Percentiles rank a stretch among this genome's conserved stretches.
These are phyloP conservation scores for Phytopythium boreale DNA, from an alignment of 352 stramenopile genomes.

Conservation along the genomic window DNA sequence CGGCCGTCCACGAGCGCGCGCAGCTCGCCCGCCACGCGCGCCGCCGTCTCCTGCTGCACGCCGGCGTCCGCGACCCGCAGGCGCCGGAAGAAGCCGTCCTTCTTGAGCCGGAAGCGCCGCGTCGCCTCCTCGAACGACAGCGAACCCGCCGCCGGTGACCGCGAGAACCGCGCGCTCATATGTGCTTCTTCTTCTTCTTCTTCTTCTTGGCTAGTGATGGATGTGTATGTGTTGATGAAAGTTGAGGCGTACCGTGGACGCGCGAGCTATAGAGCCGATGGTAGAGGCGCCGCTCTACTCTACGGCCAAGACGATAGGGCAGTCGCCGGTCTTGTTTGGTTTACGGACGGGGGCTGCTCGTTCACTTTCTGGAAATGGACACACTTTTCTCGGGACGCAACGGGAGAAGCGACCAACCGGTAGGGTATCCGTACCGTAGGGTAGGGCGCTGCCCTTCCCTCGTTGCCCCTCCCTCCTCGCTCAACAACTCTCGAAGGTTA, in stretches of 20 bases:
- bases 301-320: background rate
- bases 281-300: background rate
- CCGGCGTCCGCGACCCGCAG: slow-evolving; percentile 59
- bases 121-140: slow-evolving; percentile 41
- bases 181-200: background rate
- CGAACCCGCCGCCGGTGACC: slow-evolving; percentile 9
- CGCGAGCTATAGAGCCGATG: background rate
- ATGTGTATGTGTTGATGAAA: background rate
- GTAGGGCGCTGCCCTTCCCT: background rate
- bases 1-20: slow-evolving; percentile 47
- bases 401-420: background rate
- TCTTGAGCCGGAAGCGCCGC: slow-evolving; percentile 58
- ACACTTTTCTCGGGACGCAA: background rate
- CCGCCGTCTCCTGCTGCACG: slow-evolving; percentile 61
- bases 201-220: background rate
- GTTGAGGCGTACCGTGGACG: background rate
- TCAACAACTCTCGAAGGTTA: slow-evolving; percentile 4
- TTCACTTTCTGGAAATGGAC: slow-evolving; percentile 4
- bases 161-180: slow-evolving; percentile 5
- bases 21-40: slow-evolving; percentile 49
- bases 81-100: slow-evolving; percentile 81
- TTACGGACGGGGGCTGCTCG: background rate
- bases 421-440: background rate
- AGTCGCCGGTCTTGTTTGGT: background rate
- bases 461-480: background rate